Percentiles rank a stretch among this genome's conserved stretches.
Conservation (phyloP, 108 stramenopile species). For the Schizochytrium sp. region DNA sequence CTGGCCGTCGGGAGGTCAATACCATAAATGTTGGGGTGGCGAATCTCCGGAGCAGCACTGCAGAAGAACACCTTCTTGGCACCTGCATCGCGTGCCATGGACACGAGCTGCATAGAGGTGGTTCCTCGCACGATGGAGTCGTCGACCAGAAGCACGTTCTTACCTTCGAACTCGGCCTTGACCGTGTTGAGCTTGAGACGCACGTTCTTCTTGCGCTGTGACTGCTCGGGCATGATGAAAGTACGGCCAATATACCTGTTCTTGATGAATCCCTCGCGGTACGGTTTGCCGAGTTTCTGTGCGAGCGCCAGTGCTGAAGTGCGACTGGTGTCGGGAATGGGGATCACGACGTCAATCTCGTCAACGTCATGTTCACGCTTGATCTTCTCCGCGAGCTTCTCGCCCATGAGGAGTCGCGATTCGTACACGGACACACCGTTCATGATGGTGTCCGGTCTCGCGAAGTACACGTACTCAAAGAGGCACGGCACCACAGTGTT, state of each 20-base stretch:
- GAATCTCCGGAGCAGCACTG: conserved; percentile 96
- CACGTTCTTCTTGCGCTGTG: conserved; percentile 93
- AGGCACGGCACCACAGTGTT: conserved; percentile 78
- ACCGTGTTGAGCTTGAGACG: conserved; percentile 98
- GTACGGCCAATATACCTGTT: conserved; percentile 99
- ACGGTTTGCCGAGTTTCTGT: conserved; percentile 84
- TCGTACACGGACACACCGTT: conserved; percentile 97
- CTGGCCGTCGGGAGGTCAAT: conserved; percentile 96
- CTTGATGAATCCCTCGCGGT: conserved; percentile 98
- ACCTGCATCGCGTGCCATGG: conserved; percentile 98
- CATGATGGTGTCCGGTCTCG: conserved; percentile 97
- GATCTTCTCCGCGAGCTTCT: conserved; percentile 88
- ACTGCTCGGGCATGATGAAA: conserved; percentile 99
- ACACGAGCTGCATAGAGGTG: conserved; percentile 93
- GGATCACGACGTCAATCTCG: conserved; percentile 96
- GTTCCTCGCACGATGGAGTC: conserved; percentile 98
- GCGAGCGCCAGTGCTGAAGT: conserved; percentile 94
- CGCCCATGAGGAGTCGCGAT: conserved; percentile 95
- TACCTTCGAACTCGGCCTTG: conserved; percentile 87
- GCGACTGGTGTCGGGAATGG: conserved; percentile 96
- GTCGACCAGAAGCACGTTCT: conserved; percentile 93
- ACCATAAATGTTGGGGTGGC: conserved; percentile 97
- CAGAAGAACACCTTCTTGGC: conserved; percentile 93
- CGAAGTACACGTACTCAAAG: conserved; percentile 99
- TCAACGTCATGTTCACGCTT: conserved; percentile 89